phyloP scores from a whole-genome alignment of 805 yeast genomes.

The Nakazawaea molendinolei region DNA sequence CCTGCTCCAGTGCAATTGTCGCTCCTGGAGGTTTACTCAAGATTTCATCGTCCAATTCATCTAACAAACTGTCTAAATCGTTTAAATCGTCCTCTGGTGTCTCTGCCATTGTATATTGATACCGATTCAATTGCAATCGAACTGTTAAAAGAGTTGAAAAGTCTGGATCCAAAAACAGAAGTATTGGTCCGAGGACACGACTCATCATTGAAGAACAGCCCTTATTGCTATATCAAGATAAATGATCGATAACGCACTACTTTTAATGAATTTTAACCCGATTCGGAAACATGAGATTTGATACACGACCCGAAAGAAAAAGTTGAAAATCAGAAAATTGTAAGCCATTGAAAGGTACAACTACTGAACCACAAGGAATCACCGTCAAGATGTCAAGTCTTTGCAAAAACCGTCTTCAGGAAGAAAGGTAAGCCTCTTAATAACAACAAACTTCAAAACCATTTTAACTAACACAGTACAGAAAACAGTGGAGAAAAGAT shows the following conservation, averaged over 20 bases:
- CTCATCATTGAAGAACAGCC: no score
- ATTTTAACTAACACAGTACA: constrained; percentile 19
- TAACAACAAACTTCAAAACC: not conserved
- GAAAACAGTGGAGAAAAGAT: constrained; percentile 97
- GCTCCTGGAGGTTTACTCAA: constrained; percentile 57
- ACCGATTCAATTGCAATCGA: no score
- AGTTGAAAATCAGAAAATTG: not conserved
- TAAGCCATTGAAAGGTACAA: not conserved
- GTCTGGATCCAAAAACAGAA: no score
- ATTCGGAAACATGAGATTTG: no score
- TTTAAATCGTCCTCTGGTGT: constrained; percentile 65
- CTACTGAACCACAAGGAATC: not conserved
- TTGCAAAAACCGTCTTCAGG: constrained; percentile 80
- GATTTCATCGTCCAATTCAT: constrained; percentile 74
- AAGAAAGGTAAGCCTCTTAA: constrained; percentile 51
- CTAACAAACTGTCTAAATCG: constrained; percentile 78
- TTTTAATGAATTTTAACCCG: no score
- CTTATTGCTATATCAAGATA: no score
- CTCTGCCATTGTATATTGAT: no score
- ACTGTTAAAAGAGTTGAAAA: no score
- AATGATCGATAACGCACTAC: no score
- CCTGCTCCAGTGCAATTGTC: no score
- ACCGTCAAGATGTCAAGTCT: constrained; percentile 40
- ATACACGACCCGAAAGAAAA: not conserved
- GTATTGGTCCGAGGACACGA: no score